A percentile compares a stretch with the other conserved stretches of the same genome.
phyloP scores from a whole-genome alignment of 192 early-diverging fungal species.

The Coemansia sp. region DNA sequence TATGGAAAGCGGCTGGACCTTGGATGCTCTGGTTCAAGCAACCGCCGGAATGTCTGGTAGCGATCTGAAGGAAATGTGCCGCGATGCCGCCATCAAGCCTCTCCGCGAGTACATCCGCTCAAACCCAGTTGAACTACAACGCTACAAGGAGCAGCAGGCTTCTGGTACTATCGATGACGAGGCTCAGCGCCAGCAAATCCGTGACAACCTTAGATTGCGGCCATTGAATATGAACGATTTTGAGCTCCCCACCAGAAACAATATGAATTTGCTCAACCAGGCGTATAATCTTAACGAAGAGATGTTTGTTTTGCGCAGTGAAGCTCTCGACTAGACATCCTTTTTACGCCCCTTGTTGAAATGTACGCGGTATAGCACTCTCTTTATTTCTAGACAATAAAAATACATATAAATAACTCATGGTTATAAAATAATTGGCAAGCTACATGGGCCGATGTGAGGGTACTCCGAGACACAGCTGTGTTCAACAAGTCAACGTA shows the following conservation, averaged over 20 bases:
- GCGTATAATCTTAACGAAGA: constrained; percentile 38
- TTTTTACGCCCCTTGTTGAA: no score
- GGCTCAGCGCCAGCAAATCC: background rate
- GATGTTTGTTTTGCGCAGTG: constrained; percentile 7
- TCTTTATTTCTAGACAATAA: no score
- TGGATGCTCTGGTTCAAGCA: constrained; percentile 59
- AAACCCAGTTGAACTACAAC: constrained; percentile 37
- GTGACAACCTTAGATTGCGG: constrained; percentile 17
- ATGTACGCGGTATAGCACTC: no score
- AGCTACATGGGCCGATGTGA: no score
- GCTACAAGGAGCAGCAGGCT: constrained; percentile 11
- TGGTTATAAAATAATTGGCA: no score
- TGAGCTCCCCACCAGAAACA: constrained; percentile 20
- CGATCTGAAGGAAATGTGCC: constrained; percentile 97
- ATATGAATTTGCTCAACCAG: constrained; percentile 26
- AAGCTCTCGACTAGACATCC: constrained; percentile 7
- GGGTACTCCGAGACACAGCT: no score
- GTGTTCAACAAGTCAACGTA: no score
- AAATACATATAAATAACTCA: no score
- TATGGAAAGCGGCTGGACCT: constrained; percentile 66
- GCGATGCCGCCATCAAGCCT: constrained; percentile 94
- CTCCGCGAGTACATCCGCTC: constrained; percentile 78
- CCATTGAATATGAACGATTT: constrained; percentile 33
- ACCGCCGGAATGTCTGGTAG: constrained; percentile 88
- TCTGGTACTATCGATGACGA: background rate